Percentiles rank a stretch among this genome's conserved stretches.
Evolutionary conservation across 768 basidiomycete species (phyloP).

Genomic region (Termitomyces sp.): DNA sequence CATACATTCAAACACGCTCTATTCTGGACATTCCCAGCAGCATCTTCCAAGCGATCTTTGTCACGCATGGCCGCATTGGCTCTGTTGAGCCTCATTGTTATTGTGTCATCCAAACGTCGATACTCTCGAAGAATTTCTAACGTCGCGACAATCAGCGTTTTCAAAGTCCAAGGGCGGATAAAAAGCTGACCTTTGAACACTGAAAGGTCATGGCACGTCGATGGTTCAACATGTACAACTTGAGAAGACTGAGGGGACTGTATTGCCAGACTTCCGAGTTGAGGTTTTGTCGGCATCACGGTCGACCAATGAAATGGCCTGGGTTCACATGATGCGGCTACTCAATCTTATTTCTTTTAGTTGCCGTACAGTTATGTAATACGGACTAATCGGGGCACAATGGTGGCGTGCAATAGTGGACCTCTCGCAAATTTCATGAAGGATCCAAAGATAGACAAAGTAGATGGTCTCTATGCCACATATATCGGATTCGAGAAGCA

Average conservation of each 20-base stretch:
- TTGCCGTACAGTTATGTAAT: background rate
- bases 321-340: background rate
- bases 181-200: slow-evolving; percentile 58
- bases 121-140: slow-evolving; percentile 82
- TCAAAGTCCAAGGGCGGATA: too few relatives aligned
- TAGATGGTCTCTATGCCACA: too few relatives aligned
- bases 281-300: slow-evolving; percentile 40
- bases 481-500: background rate
- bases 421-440: too few relatives aligned
- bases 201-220: slow-evolving; percentile 73
- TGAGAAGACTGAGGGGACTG: slow-evolving; percentile 64
- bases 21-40: slow-evolving; percentile 57
- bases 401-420: background rate
- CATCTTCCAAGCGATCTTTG: slow-evolving; percentile 51
- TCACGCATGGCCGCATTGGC: slow-evolving; percentile 76
- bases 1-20: slow-evolving; percentile 76
- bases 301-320: too few relatives aligned
- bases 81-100: slow-evolving; percentile 79
- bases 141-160: slow-evolving; percentile 6
- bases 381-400: background rate
- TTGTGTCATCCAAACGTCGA: slow-evolving; percentile 74
- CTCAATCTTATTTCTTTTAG: background rate
- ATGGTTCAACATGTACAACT: slow-evolving; percentile 67
- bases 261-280: slow-evolving; percentile 66
- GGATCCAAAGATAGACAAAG: too few relatives aligned